Conservation (phyloP, 345 rosid species). For the Theobroma cacao region DNA sequence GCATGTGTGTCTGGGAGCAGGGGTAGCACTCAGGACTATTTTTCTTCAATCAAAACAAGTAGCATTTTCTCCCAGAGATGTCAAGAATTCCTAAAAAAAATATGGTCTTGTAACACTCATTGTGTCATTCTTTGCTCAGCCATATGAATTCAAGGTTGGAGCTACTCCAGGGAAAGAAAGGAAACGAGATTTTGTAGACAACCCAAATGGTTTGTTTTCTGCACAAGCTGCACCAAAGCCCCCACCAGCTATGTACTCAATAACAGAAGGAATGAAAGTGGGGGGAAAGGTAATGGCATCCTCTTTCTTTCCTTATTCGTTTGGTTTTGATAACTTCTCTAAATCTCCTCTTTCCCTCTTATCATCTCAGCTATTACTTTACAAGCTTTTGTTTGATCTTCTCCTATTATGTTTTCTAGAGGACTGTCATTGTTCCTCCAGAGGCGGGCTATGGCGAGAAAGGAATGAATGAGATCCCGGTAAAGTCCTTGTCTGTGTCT, state of each 20-base stretch:
- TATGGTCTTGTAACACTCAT: background rate
- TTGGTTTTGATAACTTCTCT: background rate
- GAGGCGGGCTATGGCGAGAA: constrained; percentile 75
- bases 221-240: constrained; percentile 99
- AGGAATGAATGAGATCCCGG: constrained; percentile 95
- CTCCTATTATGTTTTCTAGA: constrained; percentile 39
- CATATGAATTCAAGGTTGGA: constrained; percentile 87
- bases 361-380: background rate
- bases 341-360: background rate
- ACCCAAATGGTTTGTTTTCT: constrained; percentile 90
- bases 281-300: constrained; percentile 70
- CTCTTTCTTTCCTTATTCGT: background rate
- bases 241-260: constrained; percentile 81
- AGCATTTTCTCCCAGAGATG: background rate
- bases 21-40: background rate
- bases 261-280: constrained; percentile 79
- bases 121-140: constrained; percentile 35
- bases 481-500: constrained; percentile 19
- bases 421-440: constrained; percentile 84
- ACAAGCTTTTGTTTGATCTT: background rate
- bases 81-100: background rate
- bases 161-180: constrained; percentile 83
- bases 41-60: background rate
- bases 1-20: background rate
- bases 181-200: constrained; percentile 83